These are phyloP conservation scores for Ceratocystiopsis sp. DNA, from an alignment of 2,329 filamentous ascomycete species.

Conservation along the genomic window DNA sequence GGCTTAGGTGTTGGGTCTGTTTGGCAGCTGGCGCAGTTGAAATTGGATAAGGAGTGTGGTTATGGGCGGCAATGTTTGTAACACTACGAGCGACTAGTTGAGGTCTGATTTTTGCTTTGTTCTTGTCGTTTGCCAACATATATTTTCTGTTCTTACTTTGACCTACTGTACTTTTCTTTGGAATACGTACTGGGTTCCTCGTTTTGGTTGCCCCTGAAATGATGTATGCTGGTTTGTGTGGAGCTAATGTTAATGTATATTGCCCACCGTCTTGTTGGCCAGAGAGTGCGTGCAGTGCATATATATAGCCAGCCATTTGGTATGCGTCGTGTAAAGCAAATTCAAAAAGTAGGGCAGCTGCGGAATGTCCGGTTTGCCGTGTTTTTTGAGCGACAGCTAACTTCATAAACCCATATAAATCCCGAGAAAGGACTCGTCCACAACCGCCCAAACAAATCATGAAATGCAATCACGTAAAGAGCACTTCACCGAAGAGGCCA, in stretches of 20 bases:
- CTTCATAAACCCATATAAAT: no score
- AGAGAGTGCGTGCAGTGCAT: no score
- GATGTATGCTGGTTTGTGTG: no score
- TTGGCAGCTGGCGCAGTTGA: not conserved
- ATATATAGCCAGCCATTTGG: no score
- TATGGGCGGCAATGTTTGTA: slow-evolving; percentile 6
- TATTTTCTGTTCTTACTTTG: not conserved
- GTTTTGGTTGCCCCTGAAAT: not conserved
- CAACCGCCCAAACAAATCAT: not conserved
- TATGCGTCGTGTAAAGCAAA: no score
- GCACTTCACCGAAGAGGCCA: slow-evolving; percentile 60
- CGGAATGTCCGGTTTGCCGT: no score
- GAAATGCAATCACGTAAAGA: slow-evolving; percentile 27
- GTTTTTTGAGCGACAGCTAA: no score
- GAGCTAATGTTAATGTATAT: no score
- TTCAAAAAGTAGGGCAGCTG: no score
- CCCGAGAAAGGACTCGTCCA: no score
- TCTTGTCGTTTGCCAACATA: not conserved
- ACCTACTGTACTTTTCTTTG: not conserved
- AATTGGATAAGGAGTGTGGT: slow-evolving; percentile 5
- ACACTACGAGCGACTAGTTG: slow-evolving; percentile 7
- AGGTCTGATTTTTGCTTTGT: slow-evolving; percentile 1
- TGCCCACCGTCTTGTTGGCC: no score
- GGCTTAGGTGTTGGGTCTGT: no score
- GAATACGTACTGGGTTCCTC: slow-evolving; percentile 2